A percentile compares a stretch with the other conserved stretches of the same genome.
phyloP scores from a whole-genome alignment of 352 stramenopile species.

The Phytopythium cucurbitacearum region DNA sequence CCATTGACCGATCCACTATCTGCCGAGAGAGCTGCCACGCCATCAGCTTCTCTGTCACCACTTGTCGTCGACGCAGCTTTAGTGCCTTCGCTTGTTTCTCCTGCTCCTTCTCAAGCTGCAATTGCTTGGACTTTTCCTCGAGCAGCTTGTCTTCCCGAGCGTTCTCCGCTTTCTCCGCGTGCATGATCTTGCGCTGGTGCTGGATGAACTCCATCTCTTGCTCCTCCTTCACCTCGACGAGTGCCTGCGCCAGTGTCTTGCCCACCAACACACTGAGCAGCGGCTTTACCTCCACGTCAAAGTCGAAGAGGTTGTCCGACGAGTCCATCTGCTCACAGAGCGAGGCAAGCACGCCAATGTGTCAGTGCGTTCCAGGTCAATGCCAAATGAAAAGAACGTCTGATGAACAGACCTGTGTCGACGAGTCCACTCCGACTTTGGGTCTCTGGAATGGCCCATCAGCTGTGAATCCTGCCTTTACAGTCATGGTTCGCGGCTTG shows the following conservation, averaged over 20 bases:
- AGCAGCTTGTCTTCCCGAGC: constrained; percentile 38
- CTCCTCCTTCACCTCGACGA: constrained; percentile 75
- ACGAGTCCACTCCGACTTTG: constrained; percentile 72
- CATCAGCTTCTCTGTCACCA: constrained; percentile 53
- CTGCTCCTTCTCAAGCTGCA: constrained; percentile 43
- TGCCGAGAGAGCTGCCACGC: constrained; percentile 54
- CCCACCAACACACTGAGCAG: constrained; percentile 73
- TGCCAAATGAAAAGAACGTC: background rate
- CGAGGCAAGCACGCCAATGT: background rate
- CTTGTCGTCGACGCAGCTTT: constrained; percentile 25
- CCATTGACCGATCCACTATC: constrained; percentile 36
- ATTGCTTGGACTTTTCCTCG: constrained; percentile 47
- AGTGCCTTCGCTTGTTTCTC: constrained; percentile 39
- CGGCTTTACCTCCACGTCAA: constrained; percentile 72
- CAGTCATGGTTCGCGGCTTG: constrained; percentile 21
- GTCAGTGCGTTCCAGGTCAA: background rate
- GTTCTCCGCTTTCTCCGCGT: constrained; percentile 37
- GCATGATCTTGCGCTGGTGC: constrained; percentile 29
- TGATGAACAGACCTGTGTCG: constrained; percentile 39
- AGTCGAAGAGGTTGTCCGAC: constrained; percentile 72
- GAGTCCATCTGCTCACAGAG: constrained; percentile 53
- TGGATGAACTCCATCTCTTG: constrained; percentile 53
- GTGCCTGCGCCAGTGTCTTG: constrained; percentile 78
- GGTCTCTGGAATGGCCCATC: constrained; percentile 52
- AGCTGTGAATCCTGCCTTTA: constrained; percentile 26